Base-by-base conservation (phyloP, 2,329 filamentous ascomycete species). In the Fusarium stilboides region DNA sequence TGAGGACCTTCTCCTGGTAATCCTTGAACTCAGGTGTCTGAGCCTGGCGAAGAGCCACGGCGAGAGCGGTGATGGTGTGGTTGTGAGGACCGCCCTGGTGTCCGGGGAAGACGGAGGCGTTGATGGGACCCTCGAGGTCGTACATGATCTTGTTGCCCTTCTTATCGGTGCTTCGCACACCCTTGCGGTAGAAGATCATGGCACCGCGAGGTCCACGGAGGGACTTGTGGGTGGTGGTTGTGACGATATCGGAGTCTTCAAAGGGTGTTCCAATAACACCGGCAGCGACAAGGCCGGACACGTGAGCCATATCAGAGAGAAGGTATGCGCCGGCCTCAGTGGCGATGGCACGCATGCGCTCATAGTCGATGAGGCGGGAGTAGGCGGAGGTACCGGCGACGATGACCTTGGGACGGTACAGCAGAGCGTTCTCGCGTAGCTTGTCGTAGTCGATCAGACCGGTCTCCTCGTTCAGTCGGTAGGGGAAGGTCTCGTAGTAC, bases 71-170 rank as follows among this genome's bases (percentile, higher is more conserved):
- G 80, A 98, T 98, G 72, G 95, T 98, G 85, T 98, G 95, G 85
- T 98, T 98, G 84, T 98, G 95, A 51, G 95, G 95, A 26, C 95
- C 95, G 79, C 95, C 95, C 81, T 98, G 95, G 83, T 98, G 95
- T 55, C 95, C 95, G 17, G 95, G 95, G 87, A 98, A 98, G 61
- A 98, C 95, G 53, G 94, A 97, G 74, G 90, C 88, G 83, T 98
- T 98, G 84, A 98, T 98, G 58, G 94, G 93, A 39, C 87, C 88
- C 81, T 98, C 95, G 33, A 98, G 91, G 77, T 97, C 91, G 82
- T 97, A 98, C 79, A 62, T 63, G 39, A 92, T 82, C 75, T 91
- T 89, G 76, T 95, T 89, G 78, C 92, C 91, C 79, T 94, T 94
- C 59, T 91, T 93, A 86, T 96, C 97, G 67, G 90, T 83, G 79